phyloP scores from a whole-genome alignment of 2,329 filamentous ascomycete genomes.

The Metarhizium robertsii region DNA sequence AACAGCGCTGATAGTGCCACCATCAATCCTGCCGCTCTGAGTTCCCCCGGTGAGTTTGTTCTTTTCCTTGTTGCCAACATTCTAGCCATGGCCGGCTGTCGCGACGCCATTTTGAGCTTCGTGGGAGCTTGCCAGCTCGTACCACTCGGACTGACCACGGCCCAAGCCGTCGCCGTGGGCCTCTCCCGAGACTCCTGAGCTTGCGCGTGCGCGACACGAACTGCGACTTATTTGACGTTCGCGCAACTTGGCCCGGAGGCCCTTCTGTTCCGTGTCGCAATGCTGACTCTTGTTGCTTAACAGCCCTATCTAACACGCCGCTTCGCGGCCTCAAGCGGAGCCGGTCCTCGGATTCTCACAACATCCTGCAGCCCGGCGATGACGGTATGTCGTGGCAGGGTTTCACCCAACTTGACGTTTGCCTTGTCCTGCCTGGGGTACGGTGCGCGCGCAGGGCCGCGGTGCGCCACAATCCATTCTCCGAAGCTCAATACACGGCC shows the following conservation, averaged over 20 bases:
- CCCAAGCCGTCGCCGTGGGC: constrained; percentile 5
- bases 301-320: constrained; percentile 42
- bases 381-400: constrained; percentile 56
- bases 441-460: constrained; percentile 7
- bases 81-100: neutral
- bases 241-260: neutral
- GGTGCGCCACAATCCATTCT: constrained; percentile 6
- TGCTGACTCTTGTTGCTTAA: constrained; percentile 16
- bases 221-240: neutral
- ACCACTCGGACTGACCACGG: neutral
- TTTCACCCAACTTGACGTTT: constrained; percentile 15
- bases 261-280: constrained; percentile 4
- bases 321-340: constrained; percentile 69
- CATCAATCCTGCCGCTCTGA: constrained; percentile 83
- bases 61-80: neutral
- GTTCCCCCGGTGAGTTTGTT: constrained; percentile 56
- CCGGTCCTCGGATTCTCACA: constrained; percentile 62
- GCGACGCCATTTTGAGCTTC: neutral
- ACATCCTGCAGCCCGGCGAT: constrained; percentile 46
- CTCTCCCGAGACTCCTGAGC: neutral
- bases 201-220: neutral
- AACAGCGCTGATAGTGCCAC: constrained; percentile 77
- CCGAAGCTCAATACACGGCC: constrained; percentile 1
- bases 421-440: constrained; percentile 2
- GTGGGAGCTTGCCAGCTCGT: neutral